Evolutionary conservation across 2,329 filamentous ascomycete species (phyloP), one percentile per base, ranked within the genome.

Genomic region (Fusarium sambucinum): DNA sequence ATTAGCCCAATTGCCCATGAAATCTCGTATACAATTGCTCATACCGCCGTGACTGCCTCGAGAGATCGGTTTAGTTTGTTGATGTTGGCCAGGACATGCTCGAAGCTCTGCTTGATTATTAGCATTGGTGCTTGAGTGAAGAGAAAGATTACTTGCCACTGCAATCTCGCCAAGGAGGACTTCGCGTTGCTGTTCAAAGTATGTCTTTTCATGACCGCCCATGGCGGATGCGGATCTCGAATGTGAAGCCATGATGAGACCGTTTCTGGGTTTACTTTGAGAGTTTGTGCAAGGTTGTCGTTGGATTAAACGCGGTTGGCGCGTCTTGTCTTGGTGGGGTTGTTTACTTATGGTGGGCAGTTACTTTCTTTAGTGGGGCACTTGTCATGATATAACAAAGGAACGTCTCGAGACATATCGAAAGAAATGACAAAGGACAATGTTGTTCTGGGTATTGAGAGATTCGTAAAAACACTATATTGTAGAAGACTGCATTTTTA

Each of bases 21-120:
- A 25, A 5, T 25, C 5, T 25, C 23, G 23, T 25, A 25, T 2
- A 2, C 1, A 23, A 13, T n/a, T 38, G 4, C 33, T 16, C 88
- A 47, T 82, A 95, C 95, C 46, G 93, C 90, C 62, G 96, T 94
- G 21, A 98, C 91, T 57, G 94, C 92, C 80, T 99, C 95, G 19
- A 99, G 83, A 38, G 91, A 95, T 33, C 95, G 90, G 78, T 98
- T 99, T 61, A 99, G 82, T 74, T 94, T 94, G 81, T 98, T 99
- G 79, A 98, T 93, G 75, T 97, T 97, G 74, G 94, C 92, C 12
- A 99, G 90, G 61, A 97, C 94, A 74, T 96, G 90, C 75, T 98
- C 96, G 77, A 99, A 88, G 79, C 84, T 88, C 88, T 90, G 40
- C 7, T 10, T 14, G 6, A 19, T 35, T 50, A 19, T 64, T n/a